phyloP scores from a whole-genome alignment of 2,329 filamentous ascomycete species.

The Pestalotiopsis sp. region DNA sequence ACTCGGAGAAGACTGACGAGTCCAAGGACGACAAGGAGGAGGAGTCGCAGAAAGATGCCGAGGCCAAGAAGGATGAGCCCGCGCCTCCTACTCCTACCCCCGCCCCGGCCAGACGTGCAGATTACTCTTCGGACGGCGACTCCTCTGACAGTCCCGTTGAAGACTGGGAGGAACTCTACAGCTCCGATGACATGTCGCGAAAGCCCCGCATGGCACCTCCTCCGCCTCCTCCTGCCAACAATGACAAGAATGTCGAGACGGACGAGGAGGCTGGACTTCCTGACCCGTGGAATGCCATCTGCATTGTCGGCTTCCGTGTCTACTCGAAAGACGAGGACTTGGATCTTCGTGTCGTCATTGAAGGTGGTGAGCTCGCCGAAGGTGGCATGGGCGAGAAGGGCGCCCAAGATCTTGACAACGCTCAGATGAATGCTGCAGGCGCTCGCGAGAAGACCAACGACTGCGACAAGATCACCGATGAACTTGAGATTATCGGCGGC shows the following conservation, averaged over 20 bases:
- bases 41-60: constrained; percentile 6
- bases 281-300: constrained; percentile 45
- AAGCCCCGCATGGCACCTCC: constrained; percentile 46
- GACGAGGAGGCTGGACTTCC: constrained; percentile 42
- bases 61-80: constrained; percentile 11
- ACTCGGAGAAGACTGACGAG: constrained; percentile 19
- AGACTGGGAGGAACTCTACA: constrained; percentile 63
- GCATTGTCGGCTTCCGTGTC: constrained; percentile 42
- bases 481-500: constrained; percentile 35
- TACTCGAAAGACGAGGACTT: constrained; percentile 50
- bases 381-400: constrained; percentile 61
- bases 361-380: constrained; percentile 55
- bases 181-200: constrained; percentile 58
- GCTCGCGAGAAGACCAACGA: constrained; percentile 37
- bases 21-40: constrained; percentile 14
- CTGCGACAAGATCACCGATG: constrained; percentile 26
- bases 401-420: constrained; percentile 57
- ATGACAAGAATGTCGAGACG: constrained; percentile 32
- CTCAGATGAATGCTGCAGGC: constrained; percentile 57
- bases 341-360: constrained; percentile 57
- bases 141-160: constrained; percentile 62
- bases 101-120: constrained; percentile 25
- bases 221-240: constrained; percentile 22
- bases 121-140: constrained; percentile 51
- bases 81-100: constrained; percentile 22